Conservation (phyloP, 108 stramenopile genomes). For the Pseudonitzschia delicatissima region DNA sequence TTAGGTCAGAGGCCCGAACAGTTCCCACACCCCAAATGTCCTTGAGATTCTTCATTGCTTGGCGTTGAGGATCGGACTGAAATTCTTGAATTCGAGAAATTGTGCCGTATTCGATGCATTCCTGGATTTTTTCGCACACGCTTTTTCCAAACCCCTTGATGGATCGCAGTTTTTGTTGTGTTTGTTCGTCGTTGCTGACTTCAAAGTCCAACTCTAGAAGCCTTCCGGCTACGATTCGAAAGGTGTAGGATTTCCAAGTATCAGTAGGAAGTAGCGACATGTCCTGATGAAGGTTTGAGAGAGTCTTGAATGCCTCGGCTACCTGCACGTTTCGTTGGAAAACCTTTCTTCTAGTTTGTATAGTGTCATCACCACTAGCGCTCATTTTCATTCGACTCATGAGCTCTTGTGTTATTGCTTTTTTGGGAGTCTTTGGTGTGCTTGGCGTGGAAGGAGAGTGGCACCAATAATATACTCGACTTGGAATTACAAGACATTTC, state of each 20-base stretch:
- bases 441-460: neutral
- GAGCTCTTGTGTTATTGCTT: neutral
- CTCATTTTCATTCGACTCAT: neutral
- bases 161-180: conserved; percentile 9
- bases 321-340: conserved; percentile 20
- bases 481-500: neutral
- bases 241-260: conserved; percentile 38
- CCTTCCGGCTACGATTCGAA: conserved; percentile 36
- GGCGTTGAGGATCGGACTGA: conserved; percentile 33
- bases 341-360: neutral
- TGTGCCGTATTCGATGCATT: conserved; percentile 27
- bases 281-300: conserved; percentile 31
- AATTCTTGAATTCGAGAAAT: conserved; percentile 15
- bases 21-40: conserved; percentile 60
- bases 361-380: neutral
- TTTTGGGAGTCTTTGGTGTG: neutral
- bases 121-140: conserved; percentile 25
- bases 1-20: conserved; percentile 31
- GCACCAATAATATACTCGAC: neutral
- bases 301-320: conserved; percentile 20
- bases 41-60: conserved; percentile 40
- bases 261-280: conserved; percentile 22
- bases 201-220: conserved; percentile 52
- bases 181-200: conserved; percentile 22
- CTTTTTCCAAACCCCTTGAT: conserved; percentile 44